Evolutionary conservation across 345 rosid species (phyloP).

Genomic region (Jatropha curcas): DNA sequence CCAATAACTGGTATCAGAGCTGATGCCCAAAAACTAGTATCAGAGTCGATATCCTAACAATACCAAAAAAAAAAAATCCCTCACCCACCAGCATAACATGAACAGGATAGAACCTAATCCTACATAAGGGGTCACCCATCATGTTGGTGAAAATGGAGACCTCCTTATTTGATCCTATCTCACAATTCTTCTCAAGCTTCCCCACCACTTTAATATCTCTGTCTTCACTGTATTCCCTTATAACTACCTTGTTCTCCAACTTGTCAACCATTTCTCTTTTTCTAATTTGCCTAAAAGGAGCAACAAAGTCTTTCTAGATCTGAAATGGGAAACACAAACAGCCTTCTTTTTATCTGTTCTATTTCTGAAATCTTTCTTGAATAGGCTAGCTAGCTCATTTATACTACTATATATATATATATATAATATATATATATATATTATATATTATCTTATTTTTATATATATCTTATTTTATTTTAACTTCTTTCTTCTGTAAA

Average conservation of each 20-base stretch:
- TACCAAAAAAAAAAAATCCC: background rate
- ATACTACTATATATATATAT: conserved; percentile 4
- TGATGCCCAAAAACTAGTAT: too few species aligned
- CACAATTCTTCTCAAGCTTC: conserved; percentile 55
- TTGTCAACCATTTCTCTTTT: conserved; percentile 27
- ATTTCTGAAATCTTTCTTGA: conserved; percentile 21
- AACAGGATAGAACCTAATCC: conserved; percentile 52
- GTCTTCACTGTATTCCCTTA: conserved; percentile 47
- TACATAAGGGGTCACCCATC: conserved; percentile 46
- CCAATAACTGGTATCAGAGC: too few species aligned
- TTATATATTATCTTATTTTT: background rate
- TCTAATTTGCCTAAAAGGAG: background rate
- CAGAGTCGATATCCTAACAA: too few species aligned
- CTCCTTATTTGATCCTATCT: conserved; percentile 39
- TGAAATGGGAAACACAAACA: background rate
- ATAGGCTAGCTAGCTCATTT: conserved; percentile 18
- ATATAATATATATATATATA: background rate
- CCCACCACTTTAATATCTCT: conserved; percentile 49
- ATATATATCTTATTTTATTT: background rate
- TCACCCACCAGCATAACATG: conserved; percentile 60
- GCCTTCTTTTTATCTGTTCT: background rate
- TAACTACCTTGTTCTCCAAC: conserved; percentile 30
- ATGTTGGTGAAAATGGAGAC: conserved; percentile 45
- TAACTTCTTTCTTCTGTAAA: background rate
- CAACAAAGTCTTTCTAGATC: background rate